phyloP scores from a whole-genome alignment of 2,329 filamentous ascomycete species.

The Sphaerulina vaccinii region DNA sequence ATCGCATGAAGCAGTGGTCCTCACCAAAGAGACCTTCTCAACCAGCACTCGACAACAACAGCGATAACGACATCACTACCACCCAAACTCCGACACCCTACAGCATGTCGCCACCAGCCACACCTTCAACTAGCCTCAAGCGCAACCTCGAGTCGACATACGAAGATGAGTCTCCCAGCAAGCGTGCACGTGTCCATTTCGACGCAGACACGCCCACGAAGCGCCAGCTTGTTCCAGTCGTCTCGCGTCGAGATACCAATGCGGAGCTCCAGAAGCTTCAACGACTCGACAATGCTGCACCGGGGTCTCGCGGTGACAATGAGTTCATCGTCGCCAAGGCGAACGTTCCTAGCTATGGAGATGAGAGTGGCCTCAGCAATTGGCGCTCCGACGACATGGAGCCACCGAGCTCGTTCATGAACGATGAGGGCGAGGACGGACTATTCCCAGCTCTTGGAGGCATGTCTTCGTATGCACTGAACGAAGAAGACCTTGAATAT shows the following conservation, averaged over 20 bases:
- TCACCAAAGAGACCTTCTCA: neutral
- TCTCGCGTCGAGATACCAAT: slow-evolving; percentile 13
- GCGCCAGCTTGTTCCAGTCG: slow-evolving; percentile 17
- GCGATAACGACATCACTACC: neutral
- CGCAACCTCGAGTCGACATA: slow-evolving; percentile 9
- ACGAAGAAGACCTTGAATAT: neutral
- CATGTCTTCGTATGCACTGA: neutral
- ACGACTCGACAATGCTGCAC: neutral
- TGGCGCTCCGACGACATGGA: neutral
- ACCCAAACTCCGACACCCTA: neutral
- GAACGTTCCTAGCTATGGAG: slow-evolving; percentile 6
- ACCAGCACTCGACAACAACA: neutral
- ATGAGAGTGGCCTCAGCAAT: neutral
- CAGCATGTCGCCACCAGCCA: neutral
- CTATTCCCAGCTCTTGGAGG: neutral
- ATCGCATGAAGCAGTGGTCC: neutral
- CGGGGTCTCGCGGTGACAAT: slow-evolving; percentile 11
- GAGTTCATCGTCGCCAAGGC: slow-evolving; percentile 25
- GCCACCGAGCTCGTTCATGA: neutral
- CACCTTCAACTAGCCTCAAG: neutral
- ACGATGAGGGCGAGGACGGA: neutral
- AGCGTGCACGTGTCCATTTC: neutral
- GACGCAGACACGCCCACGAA: neutral
- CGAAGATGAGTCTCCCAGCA: slow-evolving; percentile 6
- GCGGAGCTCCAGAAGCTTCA: neutral